A percentile compares a stretch with the other conserved stretches of the same genome.
These are phyloP conservation scores for Globisporangium canariense DNA, from an alignment of 352 stramenopile genomes.

Conservation along the genomic window DNA sequence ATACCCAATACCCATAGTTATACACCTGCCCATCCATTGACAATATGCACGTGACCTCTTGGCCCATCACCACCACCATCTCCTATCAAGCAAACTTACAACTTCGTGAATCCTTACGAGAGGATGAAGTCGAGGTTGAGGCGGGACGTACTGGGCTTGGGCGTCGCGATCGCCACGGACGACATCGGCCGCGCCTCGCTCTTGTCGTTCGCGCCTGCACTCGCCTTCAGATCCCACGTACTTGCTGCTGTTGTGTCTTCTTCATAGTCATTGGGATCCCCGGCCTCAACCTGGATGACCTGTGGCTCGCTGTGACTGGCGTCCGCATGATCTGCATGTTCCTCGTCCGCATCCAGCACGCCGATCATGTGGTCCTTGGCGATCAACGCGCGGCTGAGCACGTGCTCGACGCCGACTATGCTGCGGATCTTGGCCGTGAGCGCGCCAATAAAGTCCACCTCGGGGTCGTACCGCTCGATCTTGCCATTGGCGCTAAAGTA, in stretches of 20 bases:
- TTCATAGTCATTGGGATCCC: not conserved
- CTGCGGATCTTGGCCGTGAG: constrained; percentile 26
- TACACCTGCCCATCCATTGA: not conserved
- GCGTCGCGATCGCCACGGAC: not conserved
- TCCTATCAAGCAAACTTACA: not conserved
- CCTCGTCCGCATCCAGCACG: not conserved
- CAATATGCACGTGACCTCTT: not conserved
- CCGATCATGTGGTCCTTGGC: constrained; percentile 46
- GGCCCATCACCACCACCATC: not conserved
- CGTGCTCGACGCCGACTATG: constrained; percentile 23
- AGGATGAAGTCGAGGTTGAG: constrained; percentile 11
- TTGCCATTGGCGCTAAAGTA: constrained; percentile 37
- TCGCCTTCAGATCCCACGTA: not conserved
- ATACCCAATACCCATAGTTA: not conserved
- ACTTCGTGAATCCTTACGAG: not conserved
- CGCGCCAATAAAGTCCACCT: constrained; percentile 37
- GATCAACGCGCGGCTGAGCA: constrained; percentile 39
- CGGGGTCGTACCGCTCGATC: constrained; percentile 39
- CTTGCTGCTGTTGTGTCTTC: not conserved
- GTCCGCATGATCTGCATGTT: not conserved
- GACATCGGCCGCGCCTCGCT: no score
- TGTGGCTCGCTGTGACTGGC: not conserved
- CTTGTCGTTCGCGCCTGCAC: not conserved
- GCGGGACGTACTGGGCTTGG: not conserved
- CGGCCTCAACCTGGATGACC: not conserved